Conservation (phyloP, 1,284 basidiomycete species). For the Rhodotorula sp. region DNA sequence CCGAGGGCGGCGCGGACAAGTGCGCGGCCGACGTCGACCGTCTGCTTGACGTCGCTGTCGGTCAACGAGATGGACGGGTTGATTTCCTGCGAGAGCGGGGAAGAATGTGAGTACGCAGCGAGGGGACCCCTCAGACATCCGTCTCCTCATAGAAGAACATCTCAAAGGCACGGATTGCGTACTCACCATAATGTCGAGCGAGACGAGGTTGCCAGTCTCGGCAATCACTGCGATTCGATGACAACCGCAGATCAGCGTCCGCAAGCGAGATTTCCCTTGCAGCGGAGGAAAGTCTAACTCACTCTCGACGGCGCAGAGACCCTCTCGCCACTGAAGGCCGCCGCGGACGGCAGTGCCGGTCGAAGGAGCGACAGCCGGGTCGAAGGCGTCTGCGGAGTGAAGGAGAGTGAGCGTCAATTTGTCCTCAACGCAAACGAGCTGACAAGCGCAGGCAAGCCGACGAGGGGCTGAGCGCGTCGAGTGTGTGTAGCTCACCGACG, state of each 20-base stretch:
- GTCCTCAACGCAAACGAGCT: conserved; percentile 51
- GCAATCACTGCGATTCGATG: conserved; percentile 59
- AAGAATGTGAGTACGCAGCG: not conserved
- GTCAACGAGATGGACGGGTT: conserved; percentile 79
- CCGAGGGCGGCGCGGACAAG: conserved; percentile 87
- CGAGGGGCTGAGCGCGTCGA: too few species aligned
- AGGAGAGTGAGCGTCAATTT: conserved; percentile 2
- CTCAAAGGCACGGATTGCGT: not conserved
- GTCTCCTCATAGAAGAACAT: too few species aligned
- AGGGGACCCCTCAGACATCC: not conserved
- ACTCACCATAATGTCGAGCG: conserved; percentile 81
- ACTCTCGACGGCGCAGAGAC: conserved; percentile 89
- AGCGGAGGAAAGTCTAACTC: not conserved
- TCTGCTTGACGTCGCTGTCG: conserved; percentile 71
- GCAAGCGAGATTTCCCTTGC: too few species aligned
- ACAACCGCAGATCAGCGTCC: too few species aligned
- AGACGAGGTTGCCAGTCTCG: conserved; percentile 89
- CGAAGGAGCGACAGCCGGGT: conserved; percentile 89
- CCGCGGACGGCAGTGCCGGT: conserved; percentile 95
- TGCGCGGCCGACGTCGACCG: conserved; percentile 90
- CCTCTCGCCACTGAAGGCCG: conserved; percentile 94
- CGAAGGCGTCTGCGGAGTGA: conserved; percentile 50
- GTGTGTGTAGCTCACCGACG: conserved; percentile 57
- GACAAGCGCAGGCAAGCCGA: not conserved
- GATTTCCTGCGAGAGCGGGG: conserved; percentile 70